Evolutionary conservation across 2,329 filamentous ascomycete genomes (phyloP).

Genomic region (Coleophoma crateriformis): DNA sequence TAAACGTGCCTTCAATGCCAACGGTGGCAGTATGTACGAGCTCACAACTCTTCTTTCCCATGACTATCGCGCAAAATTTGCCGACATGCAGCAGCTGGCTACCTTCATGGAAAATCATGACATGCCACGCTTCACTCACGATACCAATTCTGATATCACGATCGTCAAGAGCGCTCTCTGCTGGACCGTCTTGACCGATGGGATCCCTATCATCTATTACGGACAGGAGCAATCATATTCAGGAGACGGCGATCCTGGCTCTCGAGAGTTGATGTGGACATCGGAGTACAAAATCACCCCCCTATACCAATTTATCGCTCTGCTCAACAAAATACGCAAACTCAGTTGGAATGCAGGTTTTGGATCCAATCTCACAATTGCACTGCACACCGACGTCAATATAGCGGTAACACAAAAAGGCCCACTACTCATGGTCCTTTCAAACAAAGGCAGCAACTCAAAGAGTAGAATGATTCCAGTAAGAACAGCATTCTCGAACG

Average conservation of each 20-base stretch:
- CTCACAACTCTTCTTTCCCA: conserved; percentile 23
- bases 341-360: conserved; percentile 10
- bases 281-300: conserved; percentile 4
- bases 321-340: conserved; percentile 6
- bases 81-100: conserved; percentile 30
- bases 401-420: conserved; percentile 6
- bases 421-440: conserved; percentile 10
- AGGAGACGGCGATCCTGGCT: conserved; percentile 2
- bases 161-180: conserved; percentile 25
- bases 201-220: conserved; percentile 32
- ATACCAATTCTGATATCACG: conserved; percentile 2
- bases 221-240: neutral
- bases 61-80: conserved; percentile 31
- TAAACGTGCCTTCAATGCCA: neutral
- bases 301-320: conserved; percentile 9
- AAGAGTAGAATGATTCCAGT: conserved; percentile 1
- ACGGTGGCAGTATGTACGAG: conserved; percentile 17
- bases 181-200: conserved; percentile 39
- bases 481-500: conserved; percentile 4
- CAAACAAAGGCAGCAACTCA: conserved; percentile 7
- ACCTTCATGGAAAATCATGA: conserved; percentile 37
- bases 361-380: conserved; percentile 6
- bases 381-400: conserved; percentile 4
- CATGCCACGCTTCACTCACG: conserved; percentile 28
- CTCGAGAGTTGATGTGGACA: conserved; percentile 1